phyloP scores from a whole-genome alignment of 2,329 filamentous ascomycete species.

The Cladosporium phlei region DNA sequence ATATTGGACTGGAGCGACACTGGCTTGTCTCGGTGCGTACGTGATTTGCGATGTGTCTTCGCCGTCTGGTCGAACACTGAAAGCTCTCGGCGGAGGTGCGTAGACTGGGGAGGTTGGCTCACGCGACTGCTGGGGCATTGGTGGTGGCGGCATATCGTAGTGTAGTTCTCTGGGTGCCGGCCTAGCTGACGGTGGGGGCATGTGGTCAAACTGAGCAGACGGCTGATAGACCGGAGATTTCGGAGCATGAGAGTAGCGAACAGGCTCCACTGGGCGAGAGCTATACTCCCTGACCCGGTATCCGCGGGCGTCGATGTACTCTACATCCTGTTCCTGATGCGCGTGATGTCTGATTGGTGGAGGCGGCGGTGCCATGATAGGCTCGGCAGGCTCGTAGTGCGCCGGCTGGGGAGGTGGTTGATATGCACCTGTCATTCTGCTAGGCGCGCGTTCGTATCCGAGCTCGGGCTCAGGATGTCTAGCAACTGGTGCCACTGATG shows the following conservation, averaged over 20 bases:
- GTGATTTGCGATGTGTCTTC: constrained; percentile 32
- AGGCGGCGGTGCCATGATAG: constrained; percentile 26
- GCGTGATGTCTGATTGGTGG: constrained; percentile 17
- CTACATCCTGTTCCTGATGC: constrained; percentile 18
- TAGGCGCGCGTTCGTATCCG: constrained; percentile 57
- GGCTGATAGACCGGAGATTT: constrained; percentile 19
- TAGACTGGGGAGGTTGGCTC: constrained; percentile 25
- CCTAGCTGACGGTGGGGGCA: constrained; percentile 12
- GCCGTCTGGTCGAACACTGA: constrained; percentile 46
- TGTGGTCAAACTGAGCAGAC: constrained; percentile 10
- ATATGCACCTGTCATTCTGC: constrained; percentile 38
- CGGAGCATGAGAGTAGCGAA: constrained; percentile 23
- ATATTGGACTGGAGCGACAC: constrained; percentile 40
- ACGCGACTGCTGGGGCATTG: constrained; percentile 42
- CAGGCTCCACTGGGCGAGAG: constrained; percentile 13
- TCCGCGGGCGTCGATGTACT: constrained; percentile 27
- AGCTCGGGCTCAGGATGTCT: constrained; percentile 35
- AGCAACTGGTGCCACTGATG: constrained; percentile 46
- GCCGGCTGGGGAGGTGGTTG: constrained; percentile 14
- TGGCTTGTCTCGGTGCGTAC: constrained; percentile 28
- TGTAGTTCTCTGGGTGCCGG: constrained; percentile 15
- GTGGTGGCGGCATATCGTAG: constrained; percentile 41
- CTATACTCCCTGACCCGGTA: constrained; percentile 23
- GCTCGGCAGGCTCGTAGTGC: constrained; percentile 37
- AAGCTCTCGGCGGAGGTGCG: constrained; percentile 21